These are phyloP conservation scores for Guillardia theta DNA, from an alignment of 78 protist genomes.

Conservation along the genomic window DNA sequence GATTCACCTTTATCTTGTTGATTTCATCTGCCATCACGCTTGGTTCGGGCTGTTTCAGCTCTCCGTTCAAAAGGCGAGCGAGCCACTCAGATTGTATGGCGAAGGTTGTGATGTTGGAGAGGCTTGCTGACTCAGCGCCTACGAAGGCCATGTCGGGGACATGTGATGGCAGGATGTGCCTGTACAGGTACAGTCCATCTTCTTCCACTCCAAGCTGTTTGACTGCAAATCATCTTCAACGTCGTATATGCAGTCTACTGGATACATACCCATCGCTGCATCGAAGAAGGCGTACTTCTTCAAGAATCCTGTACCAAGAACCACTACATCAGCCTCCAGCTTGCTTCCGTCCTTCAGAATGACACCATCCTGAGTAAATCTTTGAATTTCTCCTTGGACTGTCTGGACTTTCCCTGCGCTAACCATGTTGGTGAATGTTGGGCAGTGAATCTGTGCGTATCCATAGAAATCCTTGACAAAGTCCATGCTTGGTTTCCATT, in stretches of 20 bases:
- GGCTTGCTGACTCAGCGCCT: constrained; percentile 4
- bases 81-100: background rate
- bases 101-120: background rate
- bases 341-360: background rate
- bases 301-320: background rate
- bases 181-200: constrained; percentile 16
- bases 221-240: background rate
- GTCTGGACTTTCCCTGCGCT: background rate
- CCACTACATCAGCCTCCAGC: background rate
- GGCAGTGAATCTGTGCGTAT: background rate
- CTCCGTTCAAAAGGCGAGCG: background rate
- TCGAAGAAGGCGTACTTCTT: background rate
- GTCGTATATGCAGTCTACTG: too few species aligned
- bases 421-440: background rate
- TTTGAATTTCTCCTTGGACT: background rate
- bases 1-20: background rate
- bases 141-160: background rate
- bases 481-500: background rate
- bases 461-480: background rate
- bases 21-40: background rate
- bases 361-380: background rate
- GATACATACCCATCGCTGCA: background rate
- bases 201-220: background rate
- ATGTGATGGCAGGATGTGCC: background rate
- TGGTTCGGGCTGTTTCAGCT: background rate